Percentiles rank a stretch among this genome's conserved stretches.
These are phyloP conservation scores for Tuber indicum DNA, from an alignment of 495 filamentous ascomycete species.

Conservation along the genomic window DNA sequence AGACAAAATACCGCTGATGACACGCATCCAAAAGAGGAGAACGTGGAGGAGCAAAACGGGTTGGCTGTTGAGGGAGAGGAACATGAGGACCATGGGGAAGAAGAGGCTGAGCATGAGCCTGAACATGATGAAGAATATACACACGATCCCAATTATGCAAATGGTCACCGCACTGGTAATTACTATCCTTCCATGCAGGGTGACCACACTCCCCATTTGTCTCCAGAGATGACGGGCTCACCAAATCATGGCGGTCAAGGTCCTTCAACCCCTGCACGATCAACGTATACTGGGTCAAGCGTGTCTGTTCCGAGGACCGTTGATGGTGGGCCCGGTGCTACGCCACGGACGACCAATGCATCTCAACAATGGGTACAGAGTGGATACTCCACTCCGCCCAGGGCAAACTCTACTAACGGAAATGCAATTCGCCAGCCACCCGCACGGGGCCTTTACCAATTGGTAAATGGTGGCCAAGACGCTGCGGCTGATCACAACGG, in stretches of 20 bases:
- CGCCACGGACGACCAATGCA: constrained; percentile 66
- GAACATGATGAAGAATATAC: constrained; percentile 75
- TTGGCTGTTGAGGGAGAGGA: constrained; percentile 52
- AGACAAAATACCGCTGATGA: constrained; percentile 40
- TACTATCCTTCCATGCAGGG: constrained; percentile 46
- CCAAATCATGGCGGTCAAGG: constrained; percentile 62
- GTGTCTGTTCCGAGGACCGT: constrained; percentile 37
- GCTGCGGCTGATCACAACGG: constrained; percentile 36
- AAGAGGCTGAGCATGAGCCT: constrained; percentile 69
- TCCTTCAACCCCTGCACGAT: constrained; percentile 35
- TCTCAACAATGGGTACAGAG: constrained; percentile 65
- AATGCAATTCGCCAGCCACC: constrained; percentile 48
- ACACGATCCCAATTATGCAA: constrained; percentile 51
- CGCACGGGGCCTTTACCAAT: constrained; percentile 79
- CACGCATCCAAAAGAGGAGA: constrained; percentile 39
- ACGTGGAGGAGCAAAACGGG: constrained; percentile 55
- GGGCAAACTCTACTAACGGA: constrained; percentile 39
- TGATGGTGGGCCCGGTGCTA: constrained; percentile 68
- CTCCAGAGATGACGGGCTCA: constrained; percentile 78
- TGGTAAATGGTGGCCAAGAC: constrained; percentile 67
- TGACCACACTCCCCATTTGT: constrained; percentile 69
- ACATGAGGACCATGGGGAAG: constrained; percentile 53
- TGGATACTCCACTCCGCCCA: constrained; percentile 77
- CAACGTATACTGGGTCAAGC: constrained; percentile 28
- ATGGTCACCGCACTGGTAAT: constrained; percentile 29